Evolutionary conservation across 441 rosid genomes (phyloP), one percentile per base, ranked within the genome.

Genomic region (Syzygium syzygioides): DNA sequence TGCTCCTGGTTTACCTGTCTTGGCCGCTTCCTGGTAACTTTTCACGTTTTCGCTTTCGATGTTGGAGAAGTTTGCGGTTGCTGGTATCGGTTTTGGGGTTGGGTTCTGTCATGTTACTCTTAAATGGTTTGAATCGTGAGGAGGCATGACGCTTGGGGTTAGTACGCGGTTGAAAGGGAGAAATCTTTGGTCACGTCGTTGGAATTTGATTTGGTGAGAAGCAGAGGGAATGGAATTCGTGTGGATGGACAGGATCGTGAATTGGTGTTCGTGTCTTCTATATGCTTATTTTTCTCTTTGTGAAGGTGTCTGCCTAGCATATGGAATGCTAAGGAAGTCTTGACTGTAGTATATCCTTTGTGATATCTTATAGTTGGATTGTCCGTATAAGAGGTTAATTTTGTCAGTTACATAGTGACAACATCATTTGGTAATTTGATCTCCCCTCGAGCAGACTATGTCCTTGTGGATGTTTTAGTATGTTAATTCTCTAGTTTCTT

Each of bases 1-100:
- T 98, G 64, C 98, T 98, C 55, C 96, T 96, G 28, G 96, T 97
- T 86, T 99, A 98, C 89, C 99, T 97, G 86, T 95, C 98, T 55
- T 96, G 95, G 64, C 96, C 99, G 14, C 91, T 98, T 89, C 93
- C 97, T 7, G 98, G 99, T 98, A 93, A 64, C 56, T 7, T 7
- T 20, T 60, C 48, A 28, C 26, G 45, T 41, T 76, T 54, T 55
- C 30, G 62, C 54, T 23, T 34, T 55, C 55, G 57, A 15, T 55
- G 18, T 50, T 20, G 26, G 55, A 7, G 14, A 10, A 55, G 3
- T 7, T 71, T 86, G 41, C 14, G 86, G 55, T 52, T 53, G 19
- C 32, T 52, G 45, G 55, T 3, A 26, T 83, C 7, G 37, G 60
- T 53, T 85, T 6, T 11, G 60, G 86, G 86, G 41, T 55, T 85